phyloP scores from a whole-genome alignment of 805 yeast genomes.

The Candida bentonensis region DNA sequence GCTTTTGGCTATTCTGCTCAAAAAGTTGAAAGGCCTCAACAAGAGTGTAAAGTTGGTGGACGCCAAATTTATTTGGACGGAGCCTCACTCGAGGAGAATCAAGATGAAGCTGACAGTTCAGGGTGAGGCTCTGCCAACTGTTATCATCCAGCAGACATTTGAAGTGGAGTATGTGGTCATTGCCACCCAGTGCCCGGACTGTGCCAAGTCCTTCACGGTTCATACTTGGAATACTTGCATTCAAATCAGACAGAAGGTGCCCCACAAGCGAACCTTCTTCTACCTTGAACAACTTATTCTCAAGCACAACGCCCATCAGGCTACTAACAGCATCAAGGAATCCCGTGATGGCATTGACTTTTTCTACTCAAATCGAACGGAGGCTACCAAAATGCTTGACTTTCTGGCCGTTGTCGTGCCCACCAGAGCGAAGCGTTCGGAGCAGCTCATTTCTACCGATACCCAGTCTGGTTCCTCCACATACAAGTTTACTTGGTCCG shows the following conservation, averaged over 20 bases:
- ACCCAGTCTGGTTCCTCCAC: conserved; percentile 79
- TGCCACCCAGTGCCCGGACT: conserved; percentile 95
- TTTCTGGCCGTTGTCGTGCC: conserved; percentile 76
- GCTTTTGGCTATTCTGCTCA: conserved; percentile 74
- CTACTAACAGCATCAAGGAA: conserved; percentile 81
- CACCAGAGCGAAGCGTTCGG: conserved; percentile 63
- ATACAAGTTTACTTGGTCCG: conserved; percentile 78
- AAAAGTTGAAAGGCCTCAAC: conserved; percentile 74
- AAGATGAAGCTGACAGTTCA: conserved; percentile 80
- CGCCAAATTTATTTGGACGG: conserved; percentile 94
- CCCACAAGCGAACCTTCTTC: conserved; percentile 87
- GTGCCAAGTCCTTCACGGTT: conserved; percentile 87
- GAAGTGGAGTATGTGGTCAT: conserved; percentile 88
- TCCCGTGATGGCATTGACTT: conserved; percentile 86
- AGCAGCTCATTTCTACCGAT: conserved; percentile 78
- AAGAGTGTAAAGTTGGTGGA: conserved; percentile 78
- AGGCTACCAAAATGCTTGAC: conserved; percentile 86
- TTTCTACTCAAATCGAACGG: conserved; percentile 73
- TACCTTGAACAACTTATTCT: conserved; percentile 85
- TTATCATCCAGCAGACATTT: conserved; percentile 82
- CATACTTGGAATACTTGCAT: conserved; percentile 96
- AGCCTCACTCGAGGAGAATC: conserved; percentile 91
- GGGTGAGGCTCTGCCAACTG: conserved; percentile 85
- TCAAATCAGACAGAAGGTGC: conserved; percentile 89
- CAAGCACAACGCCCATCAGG: conserved; percentile 82